Evolutionary conservation across 106 monocot species (phyloP).

Genomic region (Cymbidium sinense): DNA sequence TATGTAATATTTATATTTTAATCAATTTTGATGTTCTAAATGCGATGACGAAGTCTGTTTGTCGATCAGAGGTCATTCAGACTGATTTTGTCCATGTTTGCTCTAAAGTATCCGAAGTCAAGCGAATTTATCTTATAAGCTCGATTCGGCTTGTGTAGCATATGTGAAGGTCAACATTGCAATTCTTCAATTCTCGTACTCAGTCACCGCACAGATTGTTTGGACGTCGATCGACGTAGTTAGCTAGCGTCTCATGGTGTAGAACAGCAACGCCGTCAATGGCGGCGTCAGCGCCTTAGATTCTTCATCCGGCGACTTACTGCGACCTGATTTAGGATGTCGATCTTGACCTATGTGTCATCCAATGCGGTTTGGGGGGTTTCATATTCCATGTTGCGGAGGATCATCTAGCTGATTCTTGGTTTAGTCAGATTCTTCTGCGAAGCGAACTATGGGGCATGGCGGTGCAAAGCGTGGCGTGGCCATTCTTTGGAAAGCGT

Average conservation of each 20-base stretch:
- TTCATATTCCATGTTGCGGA: slow-evolving; percentile 59
- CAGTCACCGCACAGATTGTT: slow-evolving; percentile 75
- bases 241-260: slow-evolving; percentile 86
- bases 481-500: slow-evolving; percentile 15
- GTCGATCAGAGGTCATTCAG: too few relatives aligned
- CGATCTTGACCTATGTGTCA: slow-evolving; percentile 76
- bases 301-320: slow-evolving; percentile 55
- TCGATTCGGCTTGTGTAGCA: too few relatives aligned
- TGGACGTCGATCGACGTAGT: slow-evolving; percentile 93
- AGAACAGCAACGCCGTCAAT: slow-evolving; percentile 8
- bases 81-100: too few relatives aligned
- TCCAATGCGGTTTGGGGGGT: slow-evolving; percentile 95
- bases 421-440: neutral
- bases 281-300: slow-evolving; percentile 72
- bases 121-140: too few relatives aligned
- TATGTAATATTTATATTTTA: too few relatives aligned
- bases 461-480: slow-evolving; percentile 21
- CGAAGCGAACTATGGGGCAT: slow-evolving; percentile 5
- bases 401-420: slow-evolving; percentile 43
- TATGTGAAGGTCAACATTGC: too few relatives aligned
- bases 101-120: too few relatives aligned
- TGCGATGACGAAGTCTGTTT: too few relatives aligned
- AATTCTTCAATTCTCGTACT: too few relatives aligned
- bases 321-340: slow-evolving; percentile 80
- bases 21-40: too few relatives aligned